Evolutionary conservation across 352 stramenopile species (phyloP).

Genomic region (Globisporangium megalacanthum): DNA sequence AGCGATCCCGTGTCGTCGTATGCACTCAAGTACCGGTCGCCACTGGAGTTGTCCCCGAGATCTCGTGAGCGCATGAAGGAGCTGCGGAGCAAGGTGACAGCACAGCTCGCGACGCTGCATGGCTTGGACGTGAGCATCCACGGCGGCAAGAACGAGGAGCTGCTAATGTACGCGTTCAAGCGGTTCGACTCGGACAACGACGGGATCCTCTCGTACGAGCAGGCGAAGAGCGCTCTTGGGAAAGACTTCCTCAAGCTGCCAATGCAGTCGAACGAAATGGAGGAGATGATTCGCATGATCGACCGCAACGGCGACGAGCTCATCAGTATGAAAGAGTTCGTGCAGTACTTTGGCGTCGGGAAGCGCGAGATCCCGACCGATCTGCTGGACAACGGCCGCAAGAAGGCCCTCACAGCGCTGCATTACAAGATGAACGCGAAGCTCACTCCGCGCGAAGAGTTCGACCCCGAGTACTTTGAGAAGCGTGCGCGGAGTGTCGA

Average conservation of each 20-base stretch:
- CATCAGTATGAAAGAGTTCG: constrained; percentile 80
- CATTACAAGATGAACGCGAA: constrained; percentile 40
- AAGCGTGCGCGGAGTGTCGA: background rate
- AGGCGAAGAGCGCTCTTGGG: constrained; percentile 56
- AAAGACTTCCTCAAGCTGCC: constrained; percentile 52
- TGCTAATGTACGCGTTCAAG: constrained; percentile 75
- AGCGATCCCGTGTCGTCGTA: constrained; percentile 47
- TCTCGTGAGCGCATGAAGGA: constrained; percentile 61
- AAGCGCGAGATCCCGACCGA: constrained; percentile 54
- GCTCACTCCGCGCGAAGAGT: constrained; percentile 43
- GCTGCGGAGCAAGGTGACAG: constrained; percentile 51
- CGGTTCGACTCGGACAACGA: constrained; percentile 75
- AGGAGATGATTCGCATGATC: constrained; percentile 72
- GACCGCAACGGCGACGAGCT: constrained; percentile 62
- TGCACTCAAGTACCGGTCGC: constrained; percentile 62
- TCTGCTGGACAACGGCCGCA: constrained; percentile 55
- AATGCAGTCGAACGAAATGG: constrained; percentile 47
- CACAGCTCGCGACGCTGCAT: constrained; percentile 52
- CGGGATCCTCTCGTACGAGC: constrained; percentile 63
- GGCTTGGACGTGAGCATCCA: constrained; percentile 47
- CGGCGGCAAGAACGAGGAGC: constrained; percentile 56
- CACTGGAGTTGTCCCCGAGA: constrained; percentile 52
- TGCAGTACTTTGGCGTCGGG: constrained; percentile 72
- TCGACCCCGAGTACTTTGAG: constrained; percentile 36
- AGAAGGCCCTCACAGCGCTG: constrained; percentile 51